Base-by-base conservation (phyloP, 2,329 filamentous ascomycete genomes). In the Penicillium capsulatum region DNA sequence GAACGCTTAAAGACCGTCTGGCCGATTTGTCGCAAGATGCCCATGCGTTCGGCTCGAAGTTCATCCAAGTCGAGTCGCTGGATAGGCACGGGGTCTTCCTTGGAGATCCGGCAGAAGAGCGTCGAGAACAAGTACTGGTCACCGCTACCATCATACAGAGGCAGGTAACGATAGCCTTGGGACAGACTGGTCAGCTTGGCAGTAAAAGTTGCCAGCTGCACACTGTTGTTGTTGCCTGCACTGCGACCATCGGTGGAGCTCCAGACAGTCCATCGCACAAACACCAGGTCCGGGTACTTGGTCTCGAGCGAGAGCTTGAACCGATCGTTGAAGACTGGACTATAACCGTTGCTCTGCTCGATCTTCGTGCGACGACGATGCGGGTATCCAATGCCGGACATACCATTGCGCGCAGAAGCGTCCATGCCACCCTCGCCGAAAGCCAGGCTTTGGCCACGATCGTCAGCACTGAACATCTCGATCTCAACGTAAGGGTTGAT, bases 71-170 rank as follows among this genome's bases (percentile, higher is more conserved):
- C 59, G 10, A 65, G 41, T 27, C 58, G 60, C 28, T 61, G 60
- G 17, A 72, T 65, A 22, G 71, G 62, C 17, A 73, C 54, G 15
- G 70, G 65, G 4, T 74, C 70, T 44, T 77, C 71, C 50, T 80
- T 84, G 52, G 81, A 81, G 67, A 97, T 86, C 57, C 83, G 83
- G 70, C 90, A 95, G 65, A 97, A 95, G 11, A 98, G 73, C 8
- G 89, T 94, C 2, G 92, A 95, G 67, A 96, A 96, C 30, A 96
- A 76, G 62, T 94, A 97, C 55, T 90, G 87, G 55, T 96, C 90
- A 45, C 90, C 92, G 48, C 88, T 86, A 40, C 81, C 77, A 66
- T 97, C 90, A 63, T 88, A 84, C 11, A 98, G 75, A 8, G 91
- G 92, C 37, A 97, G 73, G 45, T 94, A 94, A 46, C 91, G 88